Conservation (phyloP, 176 grass and related monocot species). For the Zizania latifolia region DNA sequence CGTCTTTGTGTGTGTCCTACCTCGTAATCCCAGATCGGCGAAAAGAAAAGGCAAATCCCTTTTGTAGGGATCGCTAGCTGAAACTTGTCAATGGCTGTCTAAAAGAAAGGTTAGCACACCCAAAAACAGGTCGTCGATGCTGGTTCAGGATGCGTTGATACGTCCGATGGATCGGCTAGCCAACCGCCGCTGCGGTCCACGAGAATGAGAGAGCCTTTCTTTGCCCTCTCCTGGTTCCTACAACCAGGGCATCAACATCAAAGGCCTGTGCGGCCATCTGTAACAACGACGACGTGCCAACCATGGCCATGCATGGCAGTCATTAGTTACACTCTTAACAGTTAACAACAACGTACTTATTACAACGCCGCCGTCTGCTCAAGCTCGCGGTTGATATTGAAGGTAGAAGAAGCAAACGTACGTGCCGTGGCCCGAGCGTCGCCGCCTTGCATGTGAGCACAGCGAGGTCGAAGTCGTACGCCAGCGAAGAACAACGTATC, state of each 20-base stretch:
- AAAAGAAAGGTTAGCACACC: too few species aligned
- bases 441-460: neutral
- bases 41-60: neutral
- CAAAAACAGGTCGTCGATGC: neutral
- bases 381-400: neutral
- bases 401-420: neutral
- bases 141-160: neutral
- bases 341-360: neutral
- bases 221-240: neutral
- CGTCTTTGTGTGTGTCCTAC: neutral
- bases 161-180: neutral
- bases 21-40: neutral
- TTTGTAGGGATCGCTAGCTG: neutral
- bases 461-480: neutral
- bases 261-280: neutral
- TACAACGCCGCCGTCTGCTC: too few species aligned
- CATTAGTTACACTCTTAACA: too few species aligned
- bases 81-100: neutral
- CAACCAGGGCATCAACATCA: neutral
- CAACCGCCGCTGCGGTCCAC: neutral
- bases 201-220: neutral
- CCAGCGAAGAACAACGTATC: neutral
- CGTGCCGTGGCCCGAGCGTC: too few species aligned
- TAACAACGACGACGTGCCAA: slow-evolving; percentile 10
- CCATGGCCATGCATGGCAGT: too few species aligned